Base-by-base conservation (phyloP, 352 stramenopile species). In the Phytophthora foliorum region DNA sequence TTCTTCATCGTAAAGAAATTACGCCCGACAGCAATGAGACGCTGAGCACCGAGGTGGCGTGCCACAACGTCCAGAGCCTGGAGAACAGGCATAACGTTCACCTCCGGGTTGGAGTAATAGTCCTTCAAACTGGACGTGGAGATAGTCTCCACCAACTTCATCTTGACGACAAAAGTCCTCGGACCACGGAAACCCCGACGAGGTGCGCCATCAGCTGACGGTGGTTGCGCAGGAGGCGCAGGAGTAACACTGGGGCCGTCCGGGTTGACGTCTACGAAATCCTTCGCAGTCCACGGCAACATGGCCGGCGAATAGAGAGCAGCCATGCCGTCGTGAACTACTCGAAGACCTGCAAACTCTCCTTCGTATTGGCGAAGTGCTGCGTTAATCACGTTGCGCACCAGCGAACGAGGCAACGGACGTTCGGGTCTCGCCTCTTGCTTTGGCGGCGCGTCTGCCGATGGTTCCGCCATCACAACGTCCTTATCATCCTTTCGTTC, bases 1-100 rank as follows among this genome's bases (percentile, higher is more conserved):
- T 87, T 86, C 62, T 84, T 83, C 74, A 89, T 83, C 0, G 73
- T 80, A 50, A 92, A 93, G n/a, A 93, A 80, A 51, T 93, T 92
- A 24, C 83, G 74, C 0, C 85, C 83, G 4, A 90, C 77, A 9
- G 76, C 57, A 52, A 90, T 88, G 57, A 88, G 64, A 10, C 77
- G 78, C 38, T 89, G 75, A 9, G 75, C 68, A 6, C 81, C 77
- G 4, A 88, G 56, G 49, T 91, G 81, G 9, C 85, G 83, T 8
- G 80, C 75, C 8, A 80, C 83, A 10, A 93, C 77, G 29, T 93
- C 83, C 1, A 93, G 68, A 2, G 83, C 83, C 54, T 92, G 85
- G 9, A 93, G 66, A 21, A 84, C 64, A 2, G 76, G 78, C 74
- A 86, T 77, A 14, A 81, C 78, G 61, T 88, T 91, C 19, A 72